A percentile compares a stretch with the other conserved stretches of the same genome.
Evolutionary conservation across 768 basidiomycete species (phyloP).

Genomic region (Hericium erinaceus): DNA sequence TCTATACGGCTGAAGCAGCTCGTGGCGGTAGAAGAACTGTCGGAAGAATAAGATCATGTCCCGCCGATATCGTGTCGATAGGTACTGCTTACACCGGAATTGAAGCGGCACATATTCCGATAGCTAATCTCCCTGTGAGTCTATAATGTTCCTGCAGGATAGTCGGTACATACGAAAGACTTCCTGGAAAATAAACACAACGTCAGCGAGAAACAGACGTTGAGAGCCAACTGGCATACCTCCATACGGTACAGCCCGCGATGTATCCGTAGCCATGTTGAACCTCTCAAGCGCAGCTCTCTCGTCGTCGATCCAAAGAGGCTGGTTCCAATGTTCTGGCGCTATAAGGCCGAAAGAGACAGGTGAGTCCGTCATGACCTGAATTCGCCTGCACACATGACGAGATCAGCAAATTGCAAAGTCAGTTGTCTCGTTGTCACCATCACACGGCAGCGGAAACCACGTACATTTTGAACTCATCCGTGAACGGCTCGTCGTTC

Average conservation of each 20-base stretch:
- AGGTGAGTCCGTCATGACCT: constrained; percentile 21
- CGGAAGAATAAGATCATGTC: not conserved
- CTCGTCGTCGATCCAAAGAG: constrained; percentile 42
- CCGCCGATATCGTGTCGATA: not conserved
- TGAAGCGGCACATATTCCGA: constrained; percentile 47
- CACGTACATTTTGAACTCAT: constrained; percentile 59
- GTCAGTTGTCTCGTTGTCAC: not conserved
- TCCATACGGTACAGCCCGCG: constrained; percentile 3
- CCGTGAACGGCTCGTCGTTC: constrained; percentile 74
- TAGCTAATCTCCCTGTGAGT: constrained; percentile 18
- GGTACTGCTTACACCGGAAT: constrained; percentile 30
- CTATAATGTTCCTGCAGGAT: not conserved
- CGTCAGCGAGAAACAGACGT: not conserved
- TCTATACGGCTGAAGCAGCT: constrained; percentile 62
- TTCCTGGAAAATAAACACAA: not conserved
- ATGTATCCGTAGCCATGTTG: constrained; percentile 26
- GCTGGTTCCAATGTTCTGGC: constrained; percentile 38
- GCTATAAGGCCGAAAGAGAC: constrained; percentile 36
- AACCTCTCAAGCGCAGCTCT: constrained; percentile 31
- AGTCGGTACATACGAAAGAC: constrained; percentile 1
- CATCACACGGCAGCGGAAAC: not conserved
- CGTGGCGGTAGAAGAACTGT: constrained; percentile 79
- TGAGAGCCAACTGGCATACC: not conserved
- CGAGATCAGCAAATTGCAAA: too few relatives aligned
- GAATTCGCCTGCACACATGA: constrained; percentile 18